Conservation (phyloP, 192 early-diverging fungal species). For the Coemansia sp. region DNA sequence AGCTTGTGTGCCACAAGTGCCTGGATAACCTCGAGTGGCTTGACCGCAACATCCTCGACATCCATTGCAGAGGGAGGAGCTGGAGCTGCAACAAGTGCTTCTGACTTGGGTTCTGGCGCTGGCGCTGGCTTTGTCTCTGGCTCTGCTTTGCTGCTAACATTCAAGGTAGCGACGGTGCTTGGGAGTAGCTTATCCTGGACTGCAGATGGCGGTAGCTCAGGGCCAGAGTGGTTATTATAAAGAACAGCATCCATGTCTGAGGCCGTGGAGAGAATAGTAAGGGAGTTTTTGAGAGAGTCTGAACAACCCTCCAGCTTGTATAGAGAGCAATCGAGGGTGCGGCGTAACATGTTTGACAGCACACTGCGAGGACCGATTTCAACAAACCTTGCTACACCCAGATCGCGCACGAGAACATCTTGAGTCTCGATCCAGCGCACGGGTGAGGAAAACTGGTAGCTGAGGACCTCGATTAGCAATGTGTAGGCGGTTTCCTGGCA, state of each 20-base stretch:
- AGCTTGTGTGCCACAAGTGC: constrained; percentile 87
- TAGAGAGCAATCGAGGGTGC: constrained; percentile 65
- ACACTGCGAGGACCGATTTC: constrained; percentile 89
- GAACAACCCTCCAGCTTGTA: constrained; percentile 4
- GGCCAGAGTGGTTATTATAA: constrained; percentile 43
- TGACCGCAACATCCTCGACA: constrained; percentile 50
- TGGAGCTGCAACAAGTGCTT: background rate
- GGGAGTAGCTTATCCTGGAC: constrained; percentile 21
- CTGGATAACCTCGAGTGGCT: constrained; percentile 74
- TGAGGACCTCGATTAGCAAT: constrained; percentile 84
- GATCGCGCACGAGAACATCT: constrained; percentile 77
- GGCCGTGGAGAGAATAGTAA: constrained; percentile 75
- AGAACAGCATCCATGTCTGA: constrained; percentile 63
- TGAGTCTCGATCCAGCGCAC: constrained; percentile 98
- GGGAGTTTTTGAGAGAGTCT: constrained; percentile 78
- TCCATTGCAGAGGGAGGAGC: constrained; percentile 41
- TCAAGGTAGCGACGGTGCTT: constrained; percentile 26
- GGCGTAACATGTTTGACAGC: constrained; percentile 83
- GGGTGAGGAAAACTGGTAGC: constrained; percentile 90
- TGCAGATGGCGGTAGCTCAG: background rate
- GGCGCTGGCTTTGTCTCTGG: constrained; percentile 6
- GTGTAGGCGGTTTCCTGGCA: constrained; percentile 79
- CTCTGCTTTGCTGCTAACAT: constrained; percentile 24
- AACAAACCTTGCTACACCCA: constrained; percentile 76
- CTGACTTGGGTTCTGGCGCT: background rate